Evolutionary conservation across 176 grass and related monocot species (phyloP).

Genomic region (Musa acuminata): DNA sequence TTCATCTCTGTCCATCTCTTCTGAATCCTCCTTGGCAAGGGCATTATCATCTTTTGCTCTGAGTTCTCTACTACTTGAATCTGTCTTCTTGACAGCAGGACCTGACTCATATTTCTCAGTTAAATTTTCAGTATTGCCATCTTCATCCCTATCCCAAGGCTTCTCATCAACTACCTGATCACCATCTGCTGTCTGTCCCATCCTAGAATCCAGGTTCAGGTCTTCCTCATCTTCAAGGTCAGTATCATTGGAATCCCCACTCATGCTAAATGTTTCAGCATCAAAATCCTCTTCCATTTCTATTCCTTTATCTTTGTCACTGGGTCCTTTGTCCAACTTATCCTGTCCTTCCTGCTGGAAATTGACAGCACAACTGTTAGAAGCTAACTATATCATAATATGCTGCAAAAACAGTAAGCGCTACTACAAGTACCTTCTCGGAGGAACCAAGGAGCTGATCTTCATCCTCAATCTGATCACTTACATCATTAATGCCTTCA

Average conservation of each 20-base stretch:
- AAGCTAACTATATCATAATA: not conserved
- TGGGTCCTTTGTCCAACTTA: slow-evolving; percentile 52
- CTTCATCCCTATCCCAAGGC: slow-evolving; percentile 69
- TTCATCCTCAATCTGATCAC: slow-evolving; percentile 72
- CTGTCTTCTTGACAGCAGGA: slow-evolving; percentile 49
- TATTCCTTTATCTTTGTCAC: slow-evolving; percentile 54
- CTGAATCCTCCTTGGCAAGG: slow-evolving; percentile 42
- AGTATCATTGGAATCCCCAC: slow-evolving; percentile 58
- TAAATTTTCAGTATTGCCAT: slow-evolving; percentile 53
- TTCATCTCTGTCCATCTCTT: slow-evolving; percentile 44
- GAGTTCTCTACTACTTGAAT: slow-evolving; percentile 48
- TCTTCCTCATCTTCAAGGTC: slow-evolving; percentile 47
- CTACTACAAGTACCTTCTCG: slow-evolving; percentile 36
- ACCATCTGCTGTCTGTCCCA: slow-evolving; percentile 73
- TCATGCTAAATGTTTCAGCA: slow-evolving; percentile 60
- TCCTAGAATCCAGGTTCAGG: slow-evolving; percentile 67
- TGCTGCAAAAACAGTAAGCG: not conserved
- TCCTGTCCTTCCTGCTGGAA: slow-evolving; percentile 42
- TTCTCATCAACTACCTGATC: slow-evolving; percentile 70
- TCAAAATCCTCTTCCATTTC: slow-evolving; percentile 67
- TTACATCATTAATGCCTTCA: slow-evolving; percentile 64
- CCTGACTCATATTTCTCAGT: slow-evolving; percentile 72
- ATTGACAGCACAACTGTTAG: slow-evolving; percentile 1
- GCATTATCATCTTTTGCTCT: slow-evolving; percentile 81
- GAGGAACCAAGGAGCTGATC: slow-evolving; percentile 53